These are phyloP conservation scores for Daldinia concentrica DNA, from an alignment of 495 filamentous ascomycete genomes.

Conservation along the genomic window DNA sequence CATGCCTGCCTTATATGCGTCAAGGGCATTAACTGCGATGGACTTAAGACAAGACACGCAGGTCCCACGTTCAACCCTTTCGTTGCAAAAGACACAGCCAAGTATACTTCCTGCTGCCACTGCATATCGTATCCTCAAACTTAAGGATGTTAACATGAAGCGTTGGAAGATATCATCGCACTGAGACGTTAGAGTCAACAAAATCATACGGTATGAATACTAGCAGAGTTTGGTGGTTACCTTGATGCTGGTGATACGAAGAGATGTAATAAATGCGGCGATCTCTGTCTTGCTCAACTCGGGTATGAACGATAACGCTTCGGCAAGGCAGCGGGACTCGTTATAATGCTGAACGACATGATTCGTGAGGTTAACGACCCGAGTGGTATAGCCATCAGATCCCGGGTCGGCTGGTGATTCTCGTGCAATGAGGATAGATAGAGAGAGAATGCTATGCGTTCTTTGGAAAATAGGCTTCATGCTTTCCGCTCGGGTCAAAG, in stretches of 20 bases:
- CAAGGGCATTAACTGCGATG: slow-evolving; percentile 44
- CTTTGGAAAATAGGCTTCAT: slow-evolving; percentile 23
- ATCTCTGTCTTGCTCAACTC: slow-evolving; percentile 10
- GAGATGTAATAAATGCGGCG: not conserved
- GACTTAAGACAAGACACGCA: slow-evolving; percentile 50
- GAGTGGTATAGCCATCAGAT: slow-evolving; percentile 7
- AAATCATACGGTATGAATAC: not conserved
- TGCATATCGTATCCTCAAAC: slow-evolving; percentile 24
- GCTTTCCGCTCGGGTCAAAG: slow-evolving; percentile 9
- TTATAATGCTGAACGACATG: slow-evolving; percentile 49
- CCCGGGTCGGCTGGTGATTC: not conserved
- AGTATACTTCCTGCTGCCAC: slow-evolving; percentile 15
- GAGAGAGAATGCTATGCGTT: slow-evolving; percentile 1
- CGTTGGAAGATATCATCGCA: slow-evolving; percentile 5
- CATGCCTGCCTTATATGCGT: slow-evolving; percentile 44
- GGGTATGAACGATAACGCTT: slow-evolving; percentile 40
- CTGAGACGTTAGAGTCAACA: slow-evolving; percentile 14
- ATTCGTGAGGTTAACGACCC: slow-evolving; percentile 44
- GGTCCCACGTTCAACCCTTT: slow-evolving; percentile 18
- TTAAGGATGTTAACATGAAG: slow-evolving; percentile 18
- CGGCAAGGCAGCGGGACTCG: slow-evolving; percentile 47
- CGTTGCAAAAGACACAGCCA: slow-evolving; percentile 45
- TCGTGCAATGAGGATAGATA: slow-evolving; percentile 9
- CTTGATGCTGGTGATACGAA: slow-evolving; percentile 6
- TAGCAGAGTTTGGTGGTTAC: slow-evolving; percentile 8